A percentile compares a stretch with the other conserved stretches of the same genome.
These are phyloP conservation scores for Candida albicans DNA, from an alignment of 1,139 yeast genomes.

Conservation along the genomic window DNA sequence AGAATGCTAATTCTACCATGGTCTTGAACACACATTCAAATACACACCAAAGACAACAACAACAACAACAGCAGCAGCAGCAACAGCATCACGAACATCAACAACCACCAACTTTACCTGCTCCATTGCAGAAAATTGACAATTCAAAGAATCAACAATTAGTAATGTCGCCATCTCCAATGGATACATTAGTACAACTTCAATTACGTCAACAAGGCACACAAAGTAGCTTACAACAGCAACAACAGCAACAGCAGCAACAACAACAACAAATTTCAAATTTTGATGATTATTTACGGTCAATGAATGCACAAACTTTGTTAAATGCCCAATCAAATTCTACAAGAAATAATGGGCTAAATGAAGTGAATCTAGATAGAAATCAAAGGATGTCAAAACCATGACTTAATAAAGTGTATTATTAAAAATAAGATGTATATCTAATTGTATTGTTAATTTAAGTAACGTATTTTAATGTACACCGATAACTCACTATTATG, in stretches of 20 bases:
- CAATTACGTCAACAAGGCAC: constrained; percentile 11
- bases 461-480: too few relatives aligned
- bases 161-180: neutral
- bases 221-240: constrained; percentile 13
- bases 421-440: neutral
- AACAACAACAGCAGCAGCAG: constrained; percentile 7
- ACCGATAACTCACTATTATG: too few relatives aligned
- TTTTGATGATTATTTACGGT: constrained; percentile 38
- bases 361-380: constrained; percentile 4
- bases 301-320: constrained; percentile 6
- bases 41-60: constrained; percentile 11
- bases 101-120: constrained; percentile 7
- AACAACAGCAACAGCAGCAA: constrained; percentile 16
- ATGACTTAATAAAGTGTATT: neutral
- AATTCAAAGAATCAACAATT: constrained; percentile 17
- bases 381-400: neutral
- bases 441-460: too few relatives aligned
- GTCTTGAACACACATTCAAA: neutral
- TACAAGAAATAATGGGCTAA: constrained; percentile 1
- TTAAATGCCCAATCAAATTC: neutral
- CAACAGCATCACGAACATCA: constrained; percentile 13
- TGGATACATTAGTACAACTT: neutral
- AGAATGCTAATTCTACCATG: constrained; percentile 3
- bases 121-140: constrained; percentile 3
- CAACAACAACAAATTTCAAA: constrained; percentile 22